phyloP scores from a whole-genome alignment of 2,329 filamentous ascomycete species.

The Cytospora piceae region DNA sequence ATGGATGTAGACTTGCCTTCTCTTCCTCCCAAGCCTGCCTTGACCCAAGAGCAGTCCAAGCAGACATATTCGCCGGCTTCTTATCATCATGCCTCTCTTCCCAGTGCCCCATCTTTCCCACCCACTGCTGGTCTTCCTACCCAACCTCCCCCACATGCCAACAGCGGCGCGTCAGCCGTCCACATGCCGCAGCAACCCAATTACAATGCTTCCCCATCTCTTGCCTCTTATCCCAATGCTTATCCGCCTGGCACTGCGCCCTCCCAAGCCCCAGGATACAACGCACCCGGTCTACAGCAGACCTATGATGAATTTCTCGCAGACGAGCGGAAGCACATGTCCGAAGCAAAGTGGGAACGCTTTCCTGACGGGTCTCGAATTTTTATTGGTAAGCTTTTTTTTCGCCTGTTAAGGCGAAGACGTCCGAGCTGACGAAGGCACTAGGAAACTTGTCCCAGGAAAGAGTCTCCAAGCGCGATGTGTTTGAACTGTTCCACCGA shows the following conservation, averaged over 20 bases:
- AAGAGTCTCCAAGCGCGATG: constrained; percentile 88
- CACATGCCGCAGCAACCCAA: constrained; percentile 24
- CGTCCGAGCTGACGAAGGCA: constrained; percentile 4
- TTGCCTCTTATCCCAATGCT: constrained; percentile 29
- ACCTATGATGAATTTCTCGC: constrained; percentile 73
- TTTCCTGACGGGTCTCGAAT: constrained; percentile 78
- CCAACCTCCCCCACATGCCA: constrained; percentile 24
- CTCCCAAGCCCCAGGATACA: constrained; percentile 21
- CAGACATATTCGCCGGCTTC: constrained; percentile 29
- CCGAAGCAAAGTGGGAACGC: constrained; percentile 78
- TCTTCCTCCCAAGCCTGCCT: constrained; percentile 38
- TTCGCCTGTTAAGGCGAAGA: not conserved
- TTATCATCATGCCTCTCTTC: constrained; percentile 30
- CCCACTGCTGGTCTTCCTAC: constrained; percentile 22
- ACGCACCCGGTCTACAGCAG: constrained; percentile 51
- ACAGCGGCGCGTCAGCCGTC: constrained; percentile 18
- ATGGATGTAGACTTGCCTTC: constrained; percentile 35
- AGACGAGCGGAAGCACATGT: constrained; percentile 75
- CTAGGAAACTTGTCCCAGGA: constrained; percentile 89
- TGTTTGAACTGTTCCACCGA: constrained; percentile 86
- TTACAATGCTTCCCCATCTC: constrained; percentile 25
- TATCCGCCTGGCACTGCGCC: constrained; percentile 28
- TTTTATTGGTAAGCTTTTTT: constrained; percentile 70
- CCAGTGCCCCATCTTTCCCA: constrained; percentile 27
- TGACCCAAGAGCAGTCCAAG: constrained; percentile 34